Conservation (phyloP, 805 yeast species). For the Tetrapisispora namnaoensis region DNA sequence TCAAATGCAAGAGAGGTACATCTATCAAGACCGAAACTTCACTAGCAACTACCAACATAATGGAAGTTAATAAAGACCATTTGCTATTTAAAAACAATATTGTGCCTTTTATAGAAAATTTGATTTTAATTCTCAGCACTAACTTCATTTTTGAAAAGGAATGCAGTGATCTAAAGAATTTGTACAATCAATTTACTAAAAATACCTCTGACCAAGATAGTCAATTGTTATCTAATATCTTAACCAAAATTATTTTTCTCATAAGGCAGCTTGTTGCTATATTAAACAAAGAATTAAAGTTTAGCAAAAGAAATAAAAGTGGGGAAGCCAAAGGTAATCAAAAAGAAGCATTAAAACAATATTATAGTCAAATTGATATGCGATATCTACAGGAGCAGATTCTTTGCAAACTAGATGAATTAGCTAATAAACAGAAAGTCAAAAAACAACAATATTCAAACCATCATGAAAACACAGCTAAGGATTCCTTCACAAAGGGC, state of each 20-base stretch:
- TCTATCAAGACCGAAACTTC: slow-evolving; percentile 14
- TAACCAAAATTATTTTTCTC: slow-evolving; percentile 13
- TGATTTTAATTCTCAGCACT: slow-evolving; percentile 12
- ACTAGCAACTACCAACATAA: slow-evolving; percentile 13
- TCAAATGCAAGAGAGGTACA: slow-evolving; percentile 5
- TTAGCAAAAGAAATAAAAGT: slow-evolving; percentile 2
- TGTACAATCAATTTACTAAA: slow-evolving; percentile 10
- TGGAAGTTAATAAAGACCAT: slow-evolving; percentile 10
- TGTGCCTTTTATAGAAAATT: slow-evolving; percentile 17
- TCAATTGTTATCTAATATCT: slow-evolving; percentile 8
- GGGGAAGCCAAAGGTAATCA: neutral
- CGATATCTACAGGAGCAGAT: slow-evolving; percentile 1
- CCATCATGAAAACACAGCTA: too few relatives aligned
- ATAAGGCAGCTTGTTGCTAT: slow-evolving; percentile 17
- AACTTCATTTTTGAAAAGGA: slow-evolving; percentile 17
- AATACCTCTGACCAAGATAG: slow-evolving; percentile 4
- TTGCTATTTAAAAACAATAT: slow-evolving; percentile 12
- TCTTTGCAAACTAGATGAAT: neutral
- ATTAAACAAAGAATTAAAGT: slow-evolving; percentile 19
- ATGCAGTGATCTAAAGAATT: slow-evolving; percentile 7
- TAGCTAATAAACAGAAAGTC: neutral
- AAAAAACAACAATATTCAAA: neutral
- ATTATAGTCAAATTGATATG: slow-evolving; percentile 1
- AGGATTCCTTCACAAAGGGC: neutral
- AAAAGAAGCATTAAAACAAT: neutral